phyloP scores from a whole-genome alignment of 2,329 filamentous ascomycete genomes.

The Rhinocladiella similis region DNA sequence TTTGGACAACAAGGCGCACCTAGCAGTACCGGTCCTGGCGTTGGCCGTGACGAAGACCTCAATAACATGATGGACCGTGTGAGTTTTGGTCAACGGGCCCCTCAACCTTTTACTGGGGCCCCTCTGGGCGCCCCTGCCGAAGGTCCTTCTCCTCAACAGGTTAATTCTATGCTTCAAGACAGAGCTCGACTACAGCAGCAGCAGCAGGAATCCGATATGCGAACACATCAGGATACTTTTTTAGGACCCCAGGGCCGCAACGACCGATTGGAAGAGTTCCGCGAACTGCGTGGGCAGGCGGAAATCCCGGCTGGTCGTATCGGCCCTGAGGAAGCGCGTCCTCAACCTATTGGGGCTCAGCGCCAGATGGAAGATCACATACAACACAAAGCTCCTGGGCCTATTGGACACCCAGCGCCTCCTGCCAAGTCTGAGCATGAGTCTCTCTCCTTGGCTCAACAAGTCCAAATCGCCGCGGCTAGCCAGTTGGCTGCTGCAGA shows the following conservation, averaged over 20 bases:
- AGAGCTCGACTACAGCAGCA: constrained; percentile 54
- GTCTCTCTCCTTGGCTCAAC: constrained; percentile 72
- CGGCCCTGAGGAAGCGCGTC: constrained; percentile 42
- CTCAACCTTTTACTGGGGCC: constrained; percentile 49
- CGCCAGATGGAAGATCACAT: constrained; percentile 32
- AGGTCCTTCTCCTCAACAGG: constrained; percentile 53
- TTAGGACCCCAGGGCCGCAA: constrained; percentile 54
- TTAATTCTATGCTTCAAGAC: constrained; percentile 62
- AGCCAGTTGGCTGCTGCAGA: constrained; percentile 31
- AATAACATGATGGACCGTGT: constrained; percentile 65
- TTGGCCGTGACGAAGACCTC: constrained; percentile 71
- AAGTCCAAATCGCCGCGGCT: constrained; percentile 72
- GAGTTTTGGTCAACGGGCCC: constrained; percentile 56
- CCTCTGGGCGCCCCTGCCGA: constrained; percentile 48
- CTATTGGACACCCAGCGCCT: constrained; percentile 16
- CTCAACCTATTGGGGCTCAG: constrained; percentile 37
- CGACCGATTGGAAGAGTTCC: constrained; percentile 80
- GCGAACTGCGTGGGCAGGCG: constrained; percentile 72
- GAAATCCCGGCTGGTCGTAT: constrained; percentile 47
- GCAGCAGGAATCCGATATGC: constrained; percentile 34
- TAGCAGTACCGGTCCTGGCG: constrained; percentile 7
- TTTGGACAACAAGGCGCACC: constrained; percentile 17
- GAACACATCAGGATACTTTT: constrained; percentile 42
- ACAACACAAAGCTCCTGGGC: constrained; percentile 14
- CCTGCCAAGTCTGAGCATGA: constrained; percentile 40